Evolutionary conservation across 1,284 basidiomycete species (phyloP).

Genomic region (Tremellales sp.): DNA sequence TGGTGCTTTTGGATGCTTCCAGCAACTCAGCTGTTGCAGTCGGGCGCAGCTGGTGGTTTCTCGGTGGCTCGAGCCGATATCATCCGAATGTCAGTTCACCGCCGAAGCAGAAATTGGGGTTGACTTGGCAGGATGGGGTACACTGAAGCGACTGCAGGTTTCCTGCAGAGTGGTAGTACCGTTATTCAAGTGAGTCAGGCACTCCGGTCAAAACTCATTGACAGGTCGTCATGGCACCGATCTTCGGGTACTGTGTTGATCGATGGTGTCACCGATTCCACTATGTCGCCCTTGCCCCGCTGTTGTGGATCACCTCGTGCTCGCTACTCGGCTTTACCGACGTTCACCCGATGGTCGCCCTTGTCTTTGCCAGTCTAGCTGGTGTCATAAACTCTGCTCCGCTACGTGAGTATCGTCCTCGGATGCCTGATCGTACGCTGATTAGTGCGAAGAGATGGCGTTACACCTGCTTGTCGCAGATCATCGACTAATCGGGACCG

Average conservation of each 20-base stretch:
- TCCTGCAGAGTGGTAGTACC: slow-evolving; percentile 19
- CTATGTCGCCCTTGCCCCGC: slow-evolving; percentile 24
- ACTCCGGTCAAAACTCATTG: background rate
- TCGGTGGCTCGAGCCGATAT: slow-evolving; percentile 24
- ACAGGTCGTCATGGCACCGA: slow-evolving; percentile 25
- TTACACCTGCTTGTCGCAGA: slow-evolving; percentile 31
- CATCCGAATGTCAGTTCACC: slow-evolving; percentile 12
- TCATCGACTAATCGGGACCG: slow-evolving; percentile 28
- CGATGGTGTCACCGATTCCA: slow-evolving; percentile 32
- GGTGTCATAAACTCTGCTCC: slow-evolving; percentile 27
- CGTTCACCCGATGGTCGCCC: slow-evolving; percentile 25
- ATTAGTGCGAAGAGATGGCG: slow-evolving; percentile 13
- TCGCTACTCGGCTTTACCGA: slow-evolving; percentile 20
- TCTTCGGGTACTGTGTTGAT: slow-evolving; percentile 30
- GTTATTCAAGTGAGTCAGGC: slow-evolving; percentile 11
- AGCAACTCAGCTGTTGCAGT: slow-evolving; percentile 28
- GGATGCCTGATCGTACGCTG: background rate
- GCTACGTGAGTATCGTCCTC: slow-evolving; percentile 9
- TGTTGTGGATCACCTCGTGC: slow-evolving; percentile 25
- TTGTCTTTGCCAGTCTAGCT: slow-evolving; percentile 28
- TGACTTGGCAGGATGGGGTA: slow-evolving; percentile 16
- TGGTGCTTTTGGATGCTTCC: slow-evolving; percentile 33
- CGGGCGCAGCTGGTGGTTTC: slow-evolving; percentile 27
- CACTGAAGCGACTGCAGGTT: slow-evolving; percentile 22
- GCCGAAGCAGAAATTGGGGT: background rate